These are phyloP conservation scores for Candida pseudoglaebosa DNA, from an alignment of 805 yeast species.

Conservation along the genomic window DNA sequence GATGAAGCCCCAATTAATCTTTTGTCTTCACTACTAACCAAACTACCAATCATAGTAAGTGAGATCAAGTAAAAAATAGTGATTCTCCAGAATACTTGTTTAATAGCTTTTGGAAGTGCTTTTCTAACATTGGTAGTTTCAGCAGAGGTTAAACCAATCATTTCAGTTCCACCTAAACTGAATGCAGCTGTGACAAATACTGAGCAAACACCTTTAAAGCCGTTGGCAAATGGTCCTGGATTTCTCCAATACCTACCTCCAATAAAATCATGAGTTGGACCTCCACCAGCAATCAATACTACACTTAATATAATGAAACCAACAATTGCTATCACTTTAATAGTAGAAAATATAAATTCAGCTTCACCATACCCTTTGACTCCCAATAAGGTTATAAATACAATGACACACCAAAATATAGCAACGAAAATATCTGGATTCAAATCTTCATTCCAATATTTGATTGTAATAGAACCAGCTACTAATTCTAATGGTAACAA, in stretches of 20 bases:
- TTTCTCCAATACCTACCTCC: conserved; percentile 47
- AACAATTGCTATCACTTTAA: conserved; percentile 46
- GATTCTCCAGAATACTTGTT: conserved; percentile 38
- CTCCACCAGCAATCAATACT: conserved; percentile 51
- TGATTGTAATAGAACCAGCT: conserved; percentile 52
- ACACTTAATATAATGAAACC: conserved; percentile 48
- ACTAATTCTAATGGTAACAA: conserved; percentile 55
- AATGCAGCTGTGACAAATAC: conserved; percentile 37
- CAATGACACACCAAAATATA: conserved; percentile 45
- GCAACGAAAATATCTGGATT: conserved; percentile 62
- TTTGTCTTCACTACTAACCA: conserved; percentile 19
- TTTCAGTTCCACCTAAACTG: conserved; percentile 35
- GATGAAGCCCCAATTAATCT: conserved; percentile 42
- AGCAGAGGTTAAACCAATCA: conserved; percentile 36
- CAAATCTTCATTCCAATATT: conserved; percentile 49
- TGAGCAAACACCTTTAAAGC: conserved; percentile 35
- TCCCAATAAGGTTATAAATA: conserved; percentile 47
- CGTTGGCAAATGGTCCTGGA: conserved; percentile 51
- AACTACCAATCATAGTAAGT: conserved; percentile 22
- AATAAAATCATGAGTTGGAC: conserved; percentile 42
- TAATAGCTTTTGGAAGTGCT: conserved; percentile 32
- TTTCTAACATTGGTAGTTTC: conserved; percentile 31
- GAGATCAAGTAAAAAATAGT: conserved; percentile 31
- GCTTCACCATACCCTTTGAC: conserved; percentile 56
- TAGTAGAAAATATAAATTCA: conserved; percentile 46